Conservation (phyloP, 1,284 basidiomycete species). For the Trichosporon sp. region DNA sequence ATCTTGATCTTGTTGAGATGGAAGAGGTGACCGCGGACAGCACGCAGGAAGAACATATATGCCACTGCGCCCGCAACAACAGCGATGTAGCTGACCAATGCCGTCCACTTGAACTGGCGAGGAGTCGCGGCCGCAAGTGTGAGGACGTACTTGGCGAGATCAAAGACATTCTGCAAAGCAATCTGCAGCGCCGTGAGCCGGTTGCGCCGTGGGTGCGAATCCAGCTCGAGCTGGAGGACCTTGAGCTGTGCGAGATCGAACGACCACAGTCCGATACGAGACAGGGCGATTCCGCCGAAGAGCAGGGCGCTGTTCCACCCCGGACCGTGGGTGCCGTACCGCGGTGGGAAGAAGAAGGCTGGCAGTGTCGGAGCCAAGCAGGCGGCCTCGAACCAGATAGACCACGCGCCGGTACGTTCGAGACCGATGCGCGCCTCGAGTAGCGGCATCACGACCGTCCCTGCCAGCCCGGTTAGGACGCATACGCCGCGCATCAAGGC, state of each 20-base stretch:
- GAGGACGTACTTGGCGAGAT: slow-evolving; percentile 43
- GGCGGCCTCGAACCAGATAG: slow-evolving; percentile 44
- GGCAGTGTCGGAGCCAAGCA: slow-evolving; percentile 40
- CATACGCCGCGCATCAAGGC: slow-evolving; percentile 45
- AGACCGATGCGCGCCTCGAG: slow-evolving; percentile 40
- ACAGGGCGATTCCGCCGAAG: slow-evolving; percentile 39
- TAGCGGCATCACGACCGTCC: slow-evolving; percentile 50
- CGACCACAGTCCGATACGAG: slow-evolving; percentile 49
- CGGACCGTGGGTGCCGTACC: slow-evolving; percentile 33
- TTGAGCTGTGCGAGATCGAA: slow-evolving; percentile 50
- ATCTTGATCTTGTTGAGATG: slow-evolving; percentile 30
- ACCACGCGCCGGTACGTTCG: slow-evolving; percentile 51
- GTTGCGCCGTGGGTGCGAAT: slow-evolving; percentile 45
- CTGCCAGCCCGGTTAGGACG: slow-evolving; percentile 41
- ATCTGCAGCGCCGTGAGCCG: slow-evolving; percentile 47
- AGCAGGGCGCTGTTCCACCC: slow-evolving; percentile 32
- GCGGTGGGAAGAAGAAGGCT: slow-evolving; percentile 29
- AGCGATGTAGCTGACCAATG: slow-evolving; percentile 41
- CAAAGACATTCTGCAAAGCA: slow-evolving; percentile 46
- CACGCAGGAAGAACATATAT: slow-evolving; percentile 33
- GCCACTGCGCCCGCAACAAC: slow-evolving; percentile 33
- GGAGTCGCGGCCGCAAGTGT: slow-evolving; percentile 32
- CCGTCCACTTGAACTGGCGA: slow-evolving; percentile 43
- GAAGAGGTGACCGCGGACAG: slow-evolving; percentile 37
- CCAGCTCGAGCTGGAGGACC: slow-evolving; percentile 44